These are phyloP conservation scores for Trichoderma citrinoviride DNA, from an alignment of 2,329 filamentous ascomycete species.

Conservation along the genomic window DNA sequence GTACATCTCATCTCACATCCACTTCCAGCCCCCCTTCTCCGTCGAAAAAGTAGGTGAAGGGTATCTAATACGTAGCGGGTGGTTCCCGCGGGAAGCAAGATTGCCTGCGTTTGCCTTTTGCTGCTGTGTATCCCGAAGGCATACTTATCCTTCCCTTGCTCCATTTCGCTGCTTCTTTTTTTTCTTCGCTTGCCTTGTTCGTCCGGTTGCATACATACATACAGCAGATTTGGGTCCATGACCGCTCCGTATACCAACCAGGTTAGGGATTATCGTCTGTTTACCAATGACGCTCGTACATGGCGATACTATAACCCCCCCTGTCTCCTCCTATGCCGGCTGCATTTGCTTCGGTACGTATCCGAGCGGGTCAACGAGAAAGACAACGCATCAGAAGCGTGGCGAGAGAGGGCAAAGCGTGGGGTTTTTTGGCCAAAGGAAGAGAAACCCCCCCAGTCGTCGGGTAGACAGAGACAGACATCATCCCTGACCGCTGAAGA, in stretches of 20 bases:
- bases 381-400: conserved; percentile 22
- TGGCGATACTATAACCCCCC: neutral
- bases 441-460: neutral
- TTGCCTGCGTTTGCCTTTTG: too few species aligned
- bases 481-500: conserved; percentile 18
- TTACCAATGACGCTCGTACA: neutral
- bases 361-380: conserved; percentile 9
- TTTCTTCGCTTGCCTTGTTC: neutral
- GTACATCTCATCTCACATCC: neutral
- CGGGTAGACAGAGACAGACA: neutral
- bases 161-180: neutral
- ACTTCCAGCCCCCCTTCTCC: neutral
- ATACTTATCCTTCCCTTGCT: too few species aligned
- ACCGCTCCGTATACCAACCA: too few species aligned
- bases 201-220: neutral
- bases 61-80: too few species aligned
- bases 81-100: too few species aligned
- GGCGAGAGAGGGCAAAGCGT: conserved; percentile 9
- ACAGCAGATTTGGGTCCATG: neutral
- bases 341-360: conserved; percentile 10
- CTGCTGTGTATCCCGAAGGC: too few species aligned
- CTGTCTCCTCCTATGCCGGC: neutral
- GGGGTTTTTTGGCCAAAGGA: conserved; percentile 14
- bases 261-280: too few species aligned
- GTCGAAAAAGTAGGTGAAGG: conserved; percentile 21